A percentile compares a stretch with the other conserved stretches of the same genome.
Conservation (phyloP, 495 filamentous ascomycete genomes). For the Neurospora cerealis region DNA sequence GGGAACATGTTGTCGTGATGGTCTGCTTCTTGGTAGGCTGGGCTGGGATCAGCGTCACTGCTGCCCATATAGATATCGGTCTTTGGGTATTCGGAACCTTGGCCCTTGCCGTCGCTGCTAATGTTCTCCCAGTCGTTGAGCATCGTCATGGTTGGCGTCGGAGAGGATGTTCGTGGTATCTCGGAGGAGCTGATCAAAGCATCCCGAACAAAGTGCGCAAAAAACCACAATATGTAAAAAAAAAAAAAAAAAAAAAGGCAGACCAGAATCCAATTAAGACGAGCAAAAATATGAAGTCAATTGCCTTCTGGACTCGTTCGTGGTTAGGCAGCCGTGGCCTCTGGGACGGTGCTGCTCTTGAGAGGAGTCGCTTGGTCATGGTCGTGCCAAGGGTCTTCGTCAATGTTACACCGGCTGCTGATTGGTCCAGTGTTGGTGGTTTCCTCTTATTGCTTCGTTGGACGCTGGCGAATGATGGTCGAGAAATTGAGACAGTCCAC, state of each 20-base stretch:
- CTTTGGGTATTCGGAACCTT: background rate
- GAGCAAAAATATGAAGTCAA: background rate
- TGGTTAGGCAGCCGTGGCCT: background rate
- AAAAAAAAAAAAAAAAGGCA: background rate
- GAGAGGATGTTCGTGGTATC: background rate
- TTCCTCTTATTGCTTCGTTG: background rate
- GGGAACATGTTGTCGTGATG: background rate
- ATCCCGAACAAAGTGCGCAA: no score
- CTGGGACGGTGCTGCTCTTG: background rate
- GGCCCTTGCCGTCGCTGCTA: background rate
- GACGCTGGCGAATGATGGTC: background rate
- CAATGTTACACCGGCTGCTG: background rate
- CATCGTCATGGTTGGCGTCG: background rate
- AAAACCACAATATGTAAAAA: background rate
- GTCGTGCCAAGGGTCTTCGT: background rate
- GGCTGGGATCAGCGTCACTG: background rate
- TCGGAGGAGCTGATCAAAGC: background rate
- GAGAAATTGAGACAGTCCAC: background rate
- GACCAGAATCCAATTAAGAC: background rate
- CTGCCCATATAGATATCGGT: background rate
- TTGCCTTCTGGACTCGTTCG: background rate
- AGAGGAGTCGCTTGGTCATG: background rate
- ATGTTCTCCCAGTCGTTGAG: background rate
- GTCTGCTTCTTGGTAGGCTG: slow-evolving; percentile 2
- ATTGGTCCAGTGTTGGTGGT: background rate